These are phyloP conservation scores for Boechera divaricarpa DNA, from an alignment of 345 rosid species.

Conservation along the genomic window DNA sequence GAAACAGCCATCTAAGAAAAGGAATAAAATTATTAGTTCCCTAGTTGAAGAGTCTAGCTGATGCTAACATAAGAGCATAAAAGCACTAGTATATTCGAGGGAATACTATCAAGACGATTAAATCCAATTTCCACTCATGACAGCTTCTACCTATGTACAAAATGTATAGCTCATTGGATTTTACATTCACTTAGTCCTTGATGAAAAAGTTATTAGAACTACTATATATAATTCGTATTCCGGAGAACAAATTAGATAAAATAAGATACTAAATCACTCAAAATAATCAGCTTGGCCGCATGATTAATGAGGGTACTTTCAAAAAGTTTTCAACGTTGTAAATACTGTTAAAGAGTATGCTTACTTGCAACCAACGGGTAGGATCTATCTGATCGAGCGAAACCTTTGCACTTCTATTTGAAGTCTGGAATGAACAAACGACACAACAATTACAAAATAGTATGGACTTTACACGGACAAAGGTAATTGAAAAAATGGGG, in stretches of 20 bases:
- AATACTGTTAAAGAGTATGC: conserved; percentile 37
- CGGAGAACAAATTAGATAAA: neutral
- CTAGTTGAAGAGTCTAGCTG: conserved; percentile 4
- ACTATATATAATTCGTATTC: conserved; percentile 6
- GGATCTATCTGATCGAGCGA: conserved; percentile 81
- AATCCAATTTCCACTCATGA: conserved; percentile 17
- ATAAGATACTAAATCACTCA: conserved; percentile 3
- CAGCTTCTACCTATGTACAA: neutral
- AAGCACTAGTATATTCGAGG: neutral
- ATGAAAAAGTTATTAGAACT: neutral
- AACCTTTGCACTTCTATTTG: conserved; percentile 76
- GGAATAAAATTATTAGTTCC: neutral
- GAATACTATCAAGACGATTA: conserved; percentile 10
- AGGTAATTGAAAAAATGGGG: neutral
- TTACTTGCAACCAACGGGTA: conserved; percentile 94
- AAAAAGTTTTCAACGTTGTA: conserved; percentile 10
- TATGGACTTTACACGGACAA: neutral
- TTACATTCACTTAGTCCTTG: conserved; percentile 14
- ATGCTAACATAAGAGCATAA: conserved; percentile 22
- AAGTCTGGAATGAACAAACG: conserved; percentile 57
- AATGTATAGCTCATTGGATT: conserved; percentile 12
- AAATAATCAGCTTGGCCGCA: conserved; percentile 5
- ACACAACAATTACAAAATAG: neutral
- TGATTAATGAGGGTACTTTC: neutral
- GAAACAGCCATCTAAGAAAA: conserved; percentile 18